Evolutionary conservation across 2,329 filamentous ascomycete genomes (phyloP), one percentile per base, ranked within the genome.

Genomic region (Raffaelea ambrosiae): DNA sequence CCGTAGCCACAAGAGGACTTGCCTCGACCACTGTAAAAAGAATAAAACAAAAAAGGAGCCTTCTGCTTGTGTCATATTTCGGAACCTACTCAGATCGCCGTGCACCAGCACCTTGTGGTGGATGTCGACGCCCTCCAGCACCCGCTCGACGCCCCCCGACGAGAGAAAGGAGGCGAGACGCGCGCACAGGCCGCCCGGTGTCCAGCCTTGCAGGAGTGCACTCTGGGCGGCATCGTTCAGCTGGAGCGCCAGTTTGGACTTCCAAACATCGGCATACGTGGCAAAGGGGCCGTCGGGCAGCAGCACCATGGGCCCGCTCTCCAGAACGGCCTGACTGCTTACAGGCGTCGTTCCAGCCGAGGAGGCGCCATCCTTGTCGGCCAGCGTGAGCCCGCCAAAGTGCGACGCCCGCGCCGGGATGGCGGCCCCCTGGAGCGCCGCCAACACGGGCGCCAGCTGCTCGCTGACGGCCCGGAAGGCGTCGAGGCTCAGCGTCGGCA

Each of bases 81-180:
- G 40, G 23, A 18, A 50, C 57, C 47, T 47, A 62, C 60, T 61
- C 2, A 60, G 48, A 44, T 62, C 59, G 8, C 54, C 56, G 14
- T 62, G 59, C 5, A 59, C 50, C 9, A 63, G 45, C 8, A 21
- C 47, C 8, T 49, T 41, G 7, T 46, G 42, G 4, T 35, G 14
- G 11, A 43, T 35, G 13, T 59, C 54, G 10, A 61, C 55, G 0
- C 29, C 31, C n/a, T 21, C 26, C 1, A 59, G 23, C 58, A 3
- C 21, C 39, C 3, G 55, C 49, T 13, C 7, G 14, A 5, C 35
- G 7, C 7, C 18, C 35, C 16, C 7, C 35, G 7, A 38, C 13
- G 35, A n/a, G n/a, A n/a, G n/a, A n/a, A 38, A 38, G 13, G 13
- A 5, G 8, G 7, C 35, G 8, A 61, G 47, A 2, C 53, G 48